Evolutionary conservation across 345 rosid species (phyloP), one percentile per base, ranked within the genome.

Genomic region (Pistacia vera): DNA sequence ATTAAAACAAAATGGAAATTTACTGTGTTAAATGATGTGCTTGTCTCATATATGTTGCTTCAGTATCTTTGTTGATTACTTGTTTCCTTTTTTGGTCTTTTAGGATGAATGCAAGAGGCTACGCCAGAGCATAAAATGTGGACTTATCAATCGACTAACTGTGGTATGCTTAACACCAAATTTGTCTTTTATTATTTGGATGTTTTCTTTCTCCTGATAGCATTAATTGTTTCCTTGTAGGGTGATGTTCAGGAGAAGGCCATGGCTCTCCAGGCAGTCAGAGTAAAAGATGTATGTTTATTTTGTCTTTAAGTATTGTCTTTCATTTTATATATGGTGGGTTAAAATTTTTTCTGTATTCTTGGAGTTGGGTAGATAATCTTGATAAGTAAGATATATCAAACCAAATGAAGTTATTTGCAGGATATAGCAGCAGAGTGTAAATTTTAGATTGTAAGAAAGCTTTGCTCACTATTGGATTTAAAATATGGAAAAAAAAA

Each of bases 21-120:
- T 25, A 8, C 14, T 56, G 36, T 49, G 36, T 20, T 14, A 38
- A 22, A 46, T 46, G 20, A n/a, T 68, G 67, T 3, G 11, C 67
- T 55, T 46, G 46, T 4, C 20, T 63, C 57, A 28, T 51, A 33
- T 71, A 51, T 56, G 13, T 59, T 14, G 58, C 4, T 73, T 11
- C 35, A 49, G 12, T 70, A 63, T 64, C 58, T 65, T n/a, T 61
- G 25, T 77, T 30, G 58, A 73, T 54, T 57, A 41, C 52, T 33
- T 72, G 63, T 63, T 70, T 62, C 56, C 66, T 73, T 16, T 57
- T 54, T 48, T 80, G 57, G 68, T 81, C 60, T 86, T 36, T 78
- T 80, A 97, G 99, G 99, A 97, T 83, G 99, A 97, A 90, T 94
- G 97, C 85, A 94, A 92, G 81, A 97, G 99, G 14, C 85, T 97